A percentile compares a stretch with the other conserved stretches of the same genome.
Evolutionary conservation across 169 alveolate genomes (phyloP).

Genomic region (Plasmodium coatneyi): DNA sequence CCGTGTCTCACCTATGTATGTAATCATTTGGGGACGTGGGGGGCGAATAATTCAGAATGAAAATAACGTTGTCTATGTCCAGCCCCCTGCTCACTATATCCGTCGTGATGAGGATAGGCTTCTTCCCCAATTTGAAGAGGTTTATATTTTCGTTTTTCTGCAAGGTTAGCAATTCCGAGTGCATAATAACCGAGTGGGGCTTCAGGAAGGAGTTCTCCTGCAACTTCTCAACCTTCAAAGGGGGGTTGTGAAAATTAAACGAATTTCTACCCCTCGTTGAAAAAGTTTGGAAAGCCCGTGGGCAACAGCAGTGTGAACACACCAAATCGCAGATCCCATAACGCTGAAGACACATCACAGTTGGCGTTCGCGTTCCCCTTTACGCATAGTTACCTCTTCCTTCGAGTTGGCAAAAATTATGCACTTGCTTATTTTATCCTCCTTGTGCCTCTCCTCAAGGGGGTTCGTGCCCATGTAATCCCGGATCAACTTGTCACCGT

Average conservation of each 20-base stretch:
- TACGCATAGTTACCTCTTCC: conserved; percentile 39
- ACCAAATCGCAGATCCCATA: neutral
- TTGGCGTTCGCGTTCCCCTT: neutral
- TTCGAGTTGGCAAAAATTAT: conserved; percentile 63
- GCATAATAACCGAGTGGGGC: conserved; percentile 63
- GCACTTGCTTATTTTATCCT: conserved; percentile 41
- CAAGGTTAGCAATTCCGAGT: conserved; percentile 44
- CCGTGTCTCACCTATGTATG: conserved; percentile 38
- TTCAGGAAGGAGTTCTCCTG: conserved; percentile 49
- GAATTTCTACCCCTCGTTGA: neutral
- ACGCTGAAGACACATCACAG: neutral
- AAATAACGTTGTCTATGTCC: conserved; percentile 61
- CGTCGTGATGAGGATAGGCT: conserved; percentile 52
- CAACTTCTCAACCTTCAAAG: conserved; percentile 56
- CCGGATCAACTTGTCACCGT: conserved; percentile 3
- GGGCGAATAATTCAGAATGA: conserved; percentile 62
- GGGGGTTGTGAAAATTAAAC: neutral
- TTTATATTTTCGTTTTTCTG: conserved; percentile 71
- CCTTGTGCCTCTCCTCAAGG: neutral
- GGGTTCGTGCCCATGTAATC: conserved; percentile 9
- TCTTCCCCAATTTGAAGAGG: conserved; percentile 54
- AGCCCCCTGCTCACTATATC: conserved; percentile 71
- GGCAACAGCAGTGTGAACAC: neutral
- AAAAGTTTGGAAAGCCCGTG: neutral
- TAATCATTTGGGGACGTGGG: conserved; percentile 73